Base-by-base conservation (phyloP, 768 basidiomycete species). In the Mycena amicta region DNA sequence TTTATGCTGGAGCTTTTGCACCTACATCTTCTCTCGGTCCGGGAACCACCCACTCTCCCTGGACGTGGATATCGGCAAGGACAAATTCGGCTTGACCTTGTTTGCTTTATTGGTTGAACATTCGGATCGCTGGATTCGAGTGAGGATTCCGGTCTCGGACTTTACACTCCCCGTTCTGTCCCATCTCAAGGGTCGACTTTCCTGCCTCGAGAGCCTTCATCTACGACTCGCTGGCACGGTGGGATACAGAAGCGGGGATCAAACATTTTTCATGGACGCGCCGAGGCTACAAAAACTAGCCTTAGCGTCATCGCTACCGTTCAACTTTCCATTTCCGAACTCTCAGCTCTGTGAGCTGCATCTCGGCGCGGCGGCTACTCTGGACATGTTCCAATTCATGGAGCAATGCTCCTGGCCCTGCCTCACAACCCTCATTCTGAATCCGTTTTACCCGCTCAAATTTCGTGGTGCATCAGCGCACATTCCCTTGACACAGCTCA, bases 11-110 rank as follows among this genome's bases (percentile, higher is more conserved):
- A 22, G 20, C 20, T 62, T 20, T 49, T 62, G 20, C 41, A 30
- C n/a, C 20, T 57, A 20, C 60, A 62, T 39, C 56, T 62, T 20
- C 46, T n/a, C 56, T 25, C 56, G 53, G 5, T 61, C 60, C 4
- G 40, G 15, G 13, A 22, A 18, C 6, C 40, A 30, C 50, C 46
- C 60, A 0, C 27, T 61, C 11, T 50, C 60, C 15, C 49, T 62
- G 31, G 49, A 55, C 28, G 50, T 29, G 12, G 49, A 53, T 43
- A 52, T 61, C 12, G 29, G 4, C 49, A 46, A 50, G n/a, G 5
- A 28, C 3, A 20, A 54, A n/a, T 39, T 25, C 8, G 45, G 31
- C 18, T 39, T 43, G 26, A 15, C 12, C 16, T 29, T 57, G 16
- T 1, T 54, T 15, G 40, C 25, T 1, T n/a, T 46, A 6, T 51